Conservation (phyloP, 352 stramenopile genomes). For the Phytophthora palmivora region DNA sequence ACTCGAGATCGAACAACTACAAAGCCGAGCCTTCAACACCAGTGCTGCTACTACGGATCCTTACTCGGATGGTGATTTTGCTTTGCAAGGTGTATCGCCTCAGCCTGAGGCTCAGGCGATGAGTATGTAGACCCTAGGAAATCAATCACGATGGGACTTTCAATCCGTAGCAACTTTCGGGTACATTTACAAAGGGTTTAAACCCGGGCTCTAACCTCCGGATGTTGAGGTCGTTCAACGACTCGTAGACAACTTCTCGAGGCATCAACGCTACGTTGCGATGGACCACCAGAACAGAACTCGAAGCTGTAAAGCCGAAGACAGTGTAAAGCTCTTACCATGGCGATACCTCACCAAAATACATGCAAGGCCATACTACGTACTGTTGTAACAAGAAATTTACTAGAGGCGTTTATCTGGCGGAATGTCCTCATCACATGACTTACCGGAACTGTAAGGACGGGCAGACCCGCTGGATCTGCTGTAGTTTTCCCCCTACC, state of each 20-base stretch:
- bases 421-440: conserved; percentile 5
- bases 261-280: background rate
- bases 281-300: conserved; percentile 9
- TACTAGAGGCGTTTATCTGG: no score
- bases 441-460: conserved; percentile 5
- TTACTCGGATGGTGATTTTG: conserved; percentile 19
- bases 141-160: conserved; percentile 14
- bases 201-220: conserved; percentile 5
- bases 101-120: no score
- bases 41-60: conserved; percentile 14
- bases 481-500: conserved; percentile 3
- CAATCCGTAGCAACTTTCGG: conserved; percentile 1
- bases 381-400: no score
- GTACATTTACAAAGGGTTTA: no score
- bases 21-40: conserved; percentile 10
- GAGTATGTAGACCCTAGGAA: background rate
- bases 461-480: conserved; percentile 8
- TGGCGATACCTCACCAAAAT: no score
- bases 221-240: conserved; percentile 3
- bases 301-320: background rate
- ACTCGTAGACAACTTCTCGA: background rate
- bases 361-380: no score
- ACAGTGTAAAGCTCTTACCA: background rate
- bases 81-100: conserved; percentile 6
- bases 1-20: background rate